Evolutionary conservation across 441 rosid species (phyloP).

Genomic region (Pelargonium myrrhifolium): DNA sequence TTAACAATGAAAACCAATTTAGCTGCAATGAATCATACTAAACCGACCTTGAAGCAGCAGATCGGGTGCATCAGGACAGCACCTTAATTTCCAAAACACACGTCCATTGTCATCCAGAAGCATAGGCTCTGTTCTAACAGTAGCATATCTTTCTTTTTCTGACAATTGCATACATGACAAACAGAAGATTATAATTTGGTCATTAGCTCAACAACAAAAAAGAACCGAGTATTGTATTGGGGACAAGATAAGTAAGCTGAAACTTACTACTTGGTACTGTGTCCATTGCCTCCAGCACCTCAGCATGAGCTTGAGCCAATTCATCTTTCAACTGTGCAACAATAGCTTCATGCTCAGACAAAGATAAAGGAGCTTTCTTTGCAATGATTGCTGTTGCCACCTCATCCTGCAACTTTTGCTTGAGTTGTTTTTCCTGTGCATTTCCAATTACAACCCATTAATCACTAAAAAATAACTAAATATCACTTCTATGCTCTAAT

Average conservation of each 20-base stretch:
- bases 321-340: slow-evolving; percentile 46
- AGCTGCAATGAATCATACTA: background rate
- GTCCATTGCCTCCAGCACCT: slow-evolving; percentile 40
- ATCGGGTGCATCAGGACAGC: slow-evolving; percentile 30
- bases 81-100: slow-evolving; percentile 56
- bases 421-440: slow-evolving; percentile 36
- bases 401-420: slow-evolving; percentile 35
- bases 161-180: slow-evolving; percentile 5
- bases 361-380: slow-evolving; percentile 40
- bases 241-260: slow-evolving; percentile 11
- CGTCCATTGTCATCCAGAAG: slow-evolving; percentile 31
- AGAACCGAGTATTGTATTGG: background rate
- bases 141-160: slow-evolving; percentile 48
- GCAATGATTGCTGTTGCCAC: slow-evolving; percentile 39
- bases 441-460: background rate
- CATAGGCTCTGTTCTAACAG: slow-evolving; percentile 56
- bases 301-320: slow-evolving; percentile 51
- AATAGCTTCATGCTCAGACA: slow-evolving; percentile 50
- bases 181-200: background rate
- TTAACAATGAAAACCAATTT: slow-evolving; percentile 7
- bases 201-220: background rate
- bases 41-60: slow-evolving; percentile 68
- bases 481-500: slow-evolving; percentile 8
- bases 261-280: slow-evolving; percentile 40
- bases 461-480: background rate